phyloP scores from a whole-genome alignment of 2,329 filamentous ascomycete species.

The Phoma sp. region DNA sequence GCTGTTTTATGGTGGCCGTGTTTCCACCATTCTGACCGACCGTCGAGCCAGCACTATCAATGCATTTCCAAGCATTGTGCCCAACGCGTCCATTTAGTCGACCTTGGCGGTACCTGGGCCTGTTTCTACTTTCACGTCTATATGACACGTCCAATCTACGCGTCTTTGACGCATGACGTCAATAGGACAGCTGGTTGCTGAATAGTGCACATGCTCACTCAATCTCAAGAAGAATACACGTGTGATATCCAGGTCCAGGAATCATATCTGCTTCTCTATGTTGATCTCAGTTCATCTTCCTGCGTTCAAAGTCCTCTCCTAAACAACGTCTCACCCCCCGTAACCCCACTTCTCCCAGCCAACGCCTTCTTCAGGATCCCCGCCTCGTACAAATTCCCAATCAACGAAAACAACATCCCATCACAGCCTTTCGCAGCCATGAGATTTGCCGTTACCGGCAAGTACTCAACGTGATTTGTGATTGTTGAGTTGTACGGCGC shows the following conservation, averaged over 20 bases:
- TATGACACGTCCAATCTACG: constrained; percentile 8
- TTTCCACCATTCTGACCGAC: constrained; percentile 9
- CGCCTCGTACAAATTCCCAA: constrained; percentile 57
- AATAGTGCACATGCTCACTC: not conserved
- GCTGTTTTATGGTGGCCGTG: constrained; percentile 8
- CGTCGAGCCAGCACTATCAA: not conserved
- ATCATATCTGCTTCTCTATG: too few species aligned
- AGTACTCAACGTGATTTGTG: constrained; percentile 56
- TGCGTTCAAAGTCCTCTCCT: constrained; percentile 24
- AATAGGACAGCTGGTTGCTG: not conserved
- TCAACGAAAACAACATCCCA: constrained; percentile 62
- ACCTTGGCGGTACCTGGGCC: not conserved
- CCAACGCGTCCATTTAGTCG: constrained; percentile 4
- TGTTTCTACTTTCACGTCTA: not conserved
- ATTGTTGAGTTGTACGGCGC: constrained; percentile 55
- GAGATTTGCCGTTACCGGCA: constrained; percentile 65
- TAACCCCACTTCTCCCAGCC: constrained; percentile 52
- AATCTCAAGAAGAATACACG: not conserved
- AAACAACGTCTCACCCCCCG: constrained; percentile 51
- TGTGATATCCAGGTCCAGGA: too few species aligned
- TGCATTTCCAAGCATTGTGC: not conserved
- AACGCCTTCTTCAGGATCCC: constrained; percentile 57
- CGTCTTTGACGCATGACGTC: constrained; percentile 13
- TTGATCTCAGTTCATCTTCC: not conserved
- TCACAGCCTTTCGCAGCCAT: constrained; percentile 67